Evolutionary conservation across 169 alveolate genomes (phyloP), one percentile per base, ranked within the genome.

Genomic region (Plasmodium reichenowi): DNA sequence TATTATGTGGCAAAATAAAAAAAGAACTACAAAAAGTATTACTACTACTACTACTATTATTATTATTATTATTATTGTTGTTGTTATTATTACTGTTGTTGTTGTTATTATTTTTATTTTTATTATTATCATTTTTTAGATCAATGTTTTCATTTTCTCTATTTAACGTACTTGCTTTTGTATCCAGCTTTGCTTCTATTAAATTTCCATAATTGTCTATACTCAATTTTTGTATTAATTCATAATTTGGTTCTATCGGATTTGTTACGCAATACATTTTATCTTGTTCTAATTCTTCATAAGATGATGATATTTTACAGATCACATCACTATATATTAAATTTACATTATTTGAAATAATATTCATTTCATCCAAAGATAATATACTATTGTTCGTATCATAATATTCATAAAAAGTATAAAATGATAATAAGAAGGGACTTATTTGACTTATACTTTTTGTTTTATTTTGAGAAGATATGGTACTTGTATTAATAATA

Each of bases 341-440:
- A 62, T 43, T 83, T 13, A 52, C 59, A 22, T 83, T 71, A 68
- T 47, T 63, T 8, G 91, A 83, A n/a, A 8, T 29, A 1, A 83
- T 38, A 58, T 83, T 83, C 56, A 47, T 43, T 68, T 83, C 91
- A 59, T 83, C 91, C 8, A 59, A 38, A 8, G 56, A 59, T 45
- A 83, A 29, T 17, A 83, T 12, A 24, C 91, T 83, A 13, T 83
- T 83, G 13, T 59, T 56, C 5, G 93, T 75, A 73, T 83, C 93
- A 75, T 78, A 92, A 62, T 78, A 91, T 22, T 92, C 78, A 74
- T 93, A 93, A 45, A 76, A 92, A 0, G 88, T 64, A 92, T 89
- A 85, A 93, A 88, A 66, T 67, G 96, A 89, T 87, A 93, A 67
- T 93, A 92, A 71, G 56, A 93, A 66, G 7, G 74, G 92, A 52